Base-by-base conservation (phyloP, 2,329 filamentous ascomycete genomes). In the Phyllosticta citriasiana region DNA sequence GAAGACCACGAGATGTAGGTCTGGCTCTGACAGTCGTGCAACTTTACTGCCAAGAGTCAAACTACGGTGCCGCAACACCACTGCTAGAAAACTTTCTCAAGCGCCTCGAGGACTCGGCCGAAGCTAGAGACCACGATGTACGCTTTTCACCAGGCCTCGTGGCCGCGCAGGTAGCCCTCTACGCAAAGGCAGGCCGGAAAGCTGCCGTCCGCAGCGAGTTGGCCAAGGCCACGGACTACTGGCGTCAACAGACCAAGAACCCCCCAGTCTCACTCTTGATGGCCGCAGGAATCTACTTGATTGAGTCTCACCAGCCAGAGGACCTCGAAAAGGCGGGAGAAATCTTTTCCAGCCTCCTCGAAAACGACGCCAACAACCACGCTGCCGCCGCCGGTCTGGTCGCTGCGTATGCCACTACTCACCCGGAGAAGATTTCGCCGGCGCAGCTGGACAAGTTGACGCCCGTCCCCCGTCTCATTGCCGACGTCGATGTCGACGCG, bases 131-230 rank as follows among this genome's bases (percentile, higher is more conserved):
- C 62, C 79, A 84, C 61, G 85, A 91, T 66, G 83, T 88, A 26
- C 87, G 92, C 10, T 94, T 87, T 72, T 87, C 90, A 26, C 93
- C 94, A 0, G 93, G 93, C 2, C 79, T 99, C 1, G 82, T 97
- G 27, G 91, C 89, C 0, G 79, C 93, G 1, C 79, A 89, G 2
- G 87, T 96, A 9, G 86, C 89, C 2, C 80, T 99, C 0, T 94
- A 96, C 74, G 84, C 84, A 67, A 78, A 81, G 2, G 87, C 94
- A 71, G 87, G 88, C 50, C 88, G 91, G 40, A 87, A 87, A 65
- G 77, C 80, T 25, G 85, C 88, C 30, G 85, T 89, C 64, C 88
- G 88, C 64, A 75, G 78, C 6, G 89, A 94, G 69, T 79, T 97
- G 19, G 84, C 86, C 63, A 89, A 88, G 72, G 91, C 93, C 19